Base-by-base conservation (phyloP, 164 flowering plant species). In the Sextonia rubra region DNA sequence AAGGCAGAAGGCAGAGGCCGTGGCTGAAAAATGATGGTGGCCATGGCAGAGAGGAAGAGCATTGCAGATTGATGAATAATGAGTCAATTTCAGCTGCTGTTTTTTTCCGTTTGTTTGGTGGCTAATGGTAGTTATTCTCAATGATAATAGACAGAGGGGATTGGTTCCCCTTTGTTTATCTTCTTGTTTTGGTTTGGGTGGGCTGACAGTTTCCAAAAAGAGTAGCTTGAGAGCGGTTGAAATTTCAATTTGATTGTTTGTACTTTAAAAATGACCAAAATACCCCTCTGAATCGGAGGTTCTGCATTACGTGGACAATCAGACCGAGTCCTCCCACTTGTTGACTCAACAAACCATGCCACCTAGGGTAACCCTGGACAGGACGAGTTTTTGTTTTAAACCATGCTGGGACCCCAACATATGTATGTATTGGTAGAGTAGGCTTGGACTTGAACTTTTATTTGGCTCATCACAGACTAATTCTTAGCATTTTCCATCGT, bases 171-270 rank as follows among this genome's bases (percentile, higher is more conserved):
- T 48, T 69, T 64, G 70, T 23, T 49, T 20, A 52, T 17, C 17
- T 15, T 12, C n/a, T 52, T 52, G 20, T 52, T 52, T 17, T 47
- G 58, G 48, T 68, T 74, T 72, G 48, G 67, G 72, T 66, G 56
- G 5, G 80, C 79, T 74, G 87, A 83, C 70, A 77, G 63, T 74
- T 81, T 85, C 85, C 82, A 83, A 80, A 78, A 23, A 72, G 80
- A 69, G 77, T 9, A 52, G 58, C 14, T 52, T 1, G 44, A 37
- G 11, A 7, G 44, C 44, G 44, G 44, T 2, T 17, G n/a, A 14
- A 4, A 17, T 52, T 37, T 37, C 44, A 37, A 52, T 52, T 18
- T 4, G 0, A 52, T 20, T 15, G 58, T 5, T 12, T 15, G 58
- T 52, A 52, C 17, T 20, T 52, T 20, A 17, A 52, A 52, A 20